Evolutionary conservation across 768 basidiomycete genomes (phyloP).

Genomic region (Rhizopogon rudus): DNA sequence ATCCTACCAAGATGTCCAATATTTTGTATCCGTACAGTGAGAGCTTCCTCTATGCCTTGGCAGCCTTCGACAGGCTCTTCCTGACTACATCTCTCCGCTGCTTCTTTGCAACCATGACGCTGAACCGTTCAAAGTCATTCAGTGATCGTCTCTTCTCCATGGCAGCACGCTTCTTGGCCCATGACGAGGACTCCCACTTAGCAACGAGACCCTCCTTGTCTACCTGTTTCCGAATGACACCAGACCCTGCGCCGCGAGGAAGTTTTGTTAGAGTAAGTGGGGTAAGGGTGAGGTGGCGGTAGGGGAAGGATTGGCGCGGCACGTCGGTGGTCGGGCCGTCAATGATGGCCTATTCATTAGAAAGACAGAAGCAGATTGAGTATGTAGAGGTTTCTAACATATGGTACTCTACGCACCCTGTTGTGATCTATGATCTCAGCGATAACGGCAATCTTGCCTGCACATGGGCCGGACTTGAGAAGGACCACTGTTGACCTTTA

Average conservation of each 20-base stretch:
- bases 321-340: conserved; percentile 92
- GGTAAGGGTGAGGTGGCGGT: conserved; percentile 90
- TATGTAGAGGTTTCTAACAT: neutral
- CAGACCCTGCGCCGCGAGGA: conserved; percentile 81
- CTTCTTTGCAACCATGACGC: conserved; percentile 87
- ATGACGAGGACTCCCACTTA: conserved; percentile 86
- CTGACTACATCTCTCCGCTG: conserved; percentile 72
- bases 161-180: conserved; percentile 85
- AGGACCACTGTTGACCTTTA: conserved; percentile 61
- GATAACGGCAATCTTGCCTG: conserved; percentile 91
- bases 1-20: conserved; percentile 1
- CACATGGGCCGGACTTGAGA: conserved; percentile 80
- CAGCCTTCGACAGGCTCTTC: conserved; percentile 59
- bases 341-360: conserved; percentile 70
- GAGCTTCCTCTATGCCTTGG: conserved; percentile 34
- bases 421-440: conserved; percentile 99
- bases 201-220: conserved; percentile 80
- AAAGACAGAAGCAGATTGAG: neutral
- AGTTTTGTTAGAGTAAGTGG: conserved; percentile 77
- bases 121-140: conserved; percentile 91
- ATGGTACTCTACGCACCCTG: conserved; percentile 54
- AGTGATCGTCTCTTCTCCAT: conserved; percentile 67
- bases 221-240: conserved; percentile 77
- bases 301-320: conserved; percentile 87
- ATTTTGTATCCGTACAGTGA: neutral